Base-by-base conservation (phyloP, 1,139 yeast genomes). In the Kluyveromyces marxianus region DNA sequence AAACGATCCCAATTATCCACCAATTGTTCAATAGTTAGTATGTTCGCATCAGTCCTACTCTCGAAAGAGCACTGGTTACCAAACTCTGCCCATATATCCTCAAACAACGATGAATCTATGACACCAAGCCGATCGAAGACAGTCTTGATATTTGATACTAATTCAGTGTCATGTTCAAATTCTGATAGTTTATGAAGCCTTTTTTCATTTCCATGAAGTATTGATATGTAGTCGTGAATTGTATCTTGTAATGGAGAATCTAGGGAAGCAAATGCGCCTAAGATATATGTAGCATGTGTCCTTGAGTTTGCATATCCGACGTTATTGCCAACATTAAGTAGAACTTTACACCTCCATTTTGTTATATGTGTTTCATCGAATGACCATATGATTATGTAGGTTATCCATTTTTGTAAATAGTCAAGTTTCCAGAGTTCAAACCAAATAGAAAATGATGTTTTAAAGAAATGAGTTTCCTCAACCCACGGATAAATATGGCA, bases 391-490 rank as follows among this genome's bases (percentile, higher is more conserved):
- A 77, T 54, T 14, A 77, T 50, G 44, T 71, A 71, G 10, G 78
- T 69, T 3, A 73, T 57, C 59, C 69, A 67, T 1, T 67, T 66
- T 33, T 79, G 69, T 35, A 71, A 58, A 44, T 63, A 69, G 49
- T 74, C 77, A 49, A 64, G 72, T 42, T 71, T 69, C 50, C 78
- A 63, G 36, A 68, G 62, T 29, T 71, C 69, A 51, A 75, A 66
- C 46, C 76, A 60, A 10, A 71, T 48, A 1, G 73, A 66, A 46
- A 66, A 69, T 3, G 68, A 48, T 31, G 52, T 51, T 2, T 54
- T 55, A 4, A 65, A 48, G 3, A 59, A 49, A 4, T 34, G n/a
- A n/a, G 48, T 44, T 2, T 56, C 50, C 21, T 63, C 62, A 14
- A 62, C 39, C 45, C 60, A 60, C 0, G 67, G 58, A 44, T 57